phyloP scores from a whole-genome alignment of 1,284 basidiomycete species.

The Apiotrichum brassicae region DNA sequence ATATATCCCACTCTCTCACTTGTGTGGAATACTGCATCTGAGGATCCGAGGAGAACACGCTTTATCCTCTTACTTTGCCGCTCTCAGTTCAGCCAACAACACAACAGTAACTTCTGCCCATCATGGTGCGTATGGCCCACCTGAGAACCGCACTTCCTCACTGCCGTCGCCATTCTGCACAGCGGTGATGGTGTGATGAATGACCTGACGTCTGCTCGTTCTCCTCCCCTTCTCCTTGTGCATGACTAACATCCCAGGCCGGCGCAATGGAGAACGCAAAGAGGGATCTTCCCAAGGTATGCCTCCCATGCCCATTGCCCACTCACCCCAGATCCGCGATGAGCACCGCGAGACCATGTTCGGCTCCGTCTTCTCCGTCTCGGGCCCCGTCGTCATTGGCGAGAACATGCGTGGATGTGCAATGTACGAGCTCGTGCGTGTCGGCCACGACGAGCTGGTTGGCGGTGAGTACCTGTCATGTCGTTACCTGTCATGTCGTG shows the following conservation, averaged over 20 bases:
- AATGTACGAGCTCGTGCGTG: slow-evolving; percentile 93
- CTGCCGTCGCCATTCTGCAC: neutral
- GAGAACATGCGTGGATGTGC: slow-evolving; percentile 94
- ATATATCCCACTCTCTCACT: too few relatives aligned
- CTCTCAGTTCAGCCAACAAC: too few relatives aligned
- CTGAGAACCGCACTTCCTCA: neutral
- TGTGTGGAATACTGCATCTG: too few relatives aligned
- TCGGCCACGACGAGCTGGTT: slow-evolving; percentile 94
- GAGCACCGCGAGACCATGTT: slow-evolving; percentile 84
- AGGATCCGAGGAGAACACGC: too few relatives aligned
- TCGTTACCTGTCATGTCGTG: neutral
- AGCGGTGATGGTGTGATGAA: too few relatives aligned
- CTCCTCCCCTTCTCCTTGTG: too few relatives aligned
- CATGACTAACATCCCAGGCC: slow-evolving; percentile 52
- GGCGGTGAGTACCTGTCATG: slow-evolving; percentile 58
- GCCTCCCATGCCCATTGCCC: neutral
- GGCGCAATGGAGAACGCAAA: slow-evolving; percentile 87
- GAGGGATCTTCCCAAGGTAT: slow-evolving; percentile 65
- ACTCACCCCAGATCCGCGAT: slow-evolving; percentile 57
- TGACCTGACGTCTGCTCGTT: too few relatives aligned
- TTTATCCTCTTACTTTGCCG: too few relatives aligned
- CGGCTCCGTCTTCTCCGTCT: slow-evolving; percentile 81
- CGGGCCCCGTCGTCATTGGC: slow-evolving; percentile 92
- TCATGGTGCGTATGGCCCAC: slow-evolving; percentile 4
- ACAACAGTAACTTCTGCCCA: neutral